These are phyloP conservation scores for Kentomonas sorsogonicus DNA, from an alignment of 208 protist species.

Conservation along the genomic window DNA sequence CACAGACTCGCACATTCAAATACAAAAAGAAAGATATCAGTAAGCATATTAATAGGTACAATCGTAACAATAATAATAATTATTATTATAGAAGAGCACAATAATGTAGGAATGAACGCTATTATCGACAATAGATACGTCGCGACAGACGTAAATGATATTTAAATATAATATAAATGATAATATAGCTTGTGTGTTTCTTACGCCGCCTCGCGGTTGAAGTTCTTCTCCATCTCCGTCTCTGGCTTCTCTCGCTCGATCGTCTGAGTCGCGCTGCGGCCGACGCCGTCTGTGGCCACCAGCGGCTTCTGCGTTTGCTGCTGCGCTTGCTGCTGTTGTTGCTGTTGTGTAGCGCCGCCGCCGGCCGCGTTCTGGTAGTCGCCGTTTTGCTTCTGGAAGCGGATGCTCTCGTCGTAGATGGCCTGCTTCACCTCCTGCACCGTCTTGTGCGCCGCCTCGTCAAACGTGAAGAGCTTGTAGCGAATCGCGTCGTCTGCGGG, in stretches of 20 bases:
- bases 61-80: background rate
- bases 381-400: constrained; percentile 49
- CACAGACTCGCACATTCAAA: constrained; percentile 1
- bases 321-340: background rate
- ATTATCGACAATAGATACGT: too few species aligned
- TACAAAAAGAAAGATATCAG: constrained; percentile 16
- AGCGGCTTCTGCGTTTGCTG: constrained; percentile 7
- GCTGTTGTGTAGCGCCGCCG: background rate
- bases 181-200: background rate
- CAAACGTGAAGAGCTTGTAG: constrained; percentile 69
- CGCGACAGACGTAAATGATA: background rate
- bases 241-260: constrained; percentile 56
- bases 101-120: constrained; percentile 1
- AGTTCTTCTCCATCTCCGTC: constrained; percentile 26
- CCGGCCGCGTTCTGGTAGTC: background rate
- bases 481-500: constrained; percentile 55
- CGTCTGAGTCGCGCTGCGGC: constrained; percentile 72
- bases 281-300: constrained; percentile 59
- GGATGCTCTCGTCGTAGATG: constrained; percentile 77
- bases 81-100: constrained; percentile 1
- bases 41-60: background rate
- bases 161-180: constrained; percentile 2
- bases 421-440: constrained; percentile 79
- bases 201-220: constrained; percentile 24
- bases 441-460: constrained; percentile 69